Percentiles rank a stretch among this genome's conserved stretches.
Conservation (phyloP, 2,329 filamentous ascomycete genomes). For the Cadophora gregata region DNA sequence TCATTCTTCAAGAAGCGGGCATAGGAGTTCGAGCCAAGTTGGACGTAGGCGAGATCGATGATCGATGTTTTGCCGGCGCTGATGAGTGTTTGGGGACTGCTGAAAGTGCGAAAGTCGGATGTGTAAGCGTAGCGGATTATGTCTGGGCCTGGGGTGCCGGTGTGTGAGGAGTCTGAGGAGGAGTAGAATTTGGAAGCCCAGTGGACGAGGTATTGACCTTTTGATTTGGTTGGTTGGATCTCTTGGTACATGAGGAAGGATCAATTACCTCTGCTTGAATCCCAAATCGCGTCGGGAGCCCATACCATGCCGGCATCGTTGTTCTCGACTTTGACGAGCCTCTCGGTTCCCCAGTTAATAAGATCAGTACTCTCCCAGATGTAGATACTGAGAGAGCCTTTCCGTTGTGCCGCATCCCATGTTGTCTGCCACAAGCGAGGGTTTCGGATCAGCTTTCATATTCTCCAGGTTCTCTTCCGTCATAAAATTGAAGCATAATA, state of each 20-base stretch:
- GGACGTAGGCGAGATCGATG: conserved; percentile 63
- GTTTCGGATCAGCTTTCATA: background rate
- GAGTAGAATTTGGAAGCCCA: conserved; percentile 58
- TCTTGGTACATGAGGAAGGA: background rate
- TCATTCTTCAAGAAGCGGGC: conserved; percentile 63
- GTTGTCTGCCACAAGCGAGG: conserved; percentile 47
- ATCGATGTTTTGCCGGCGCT: conserved; percentile 54
- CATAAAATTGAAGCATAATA: too few species aligned
- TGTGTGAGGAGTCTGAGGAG: conserved; percentile 54
- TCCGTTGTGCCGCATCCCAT: conserved; percentile 59
- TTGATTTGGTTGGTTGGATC: background rate
- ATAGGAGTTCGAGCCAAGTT: conserved; percentile 51
- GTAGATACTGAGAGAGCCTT: conserved; percentile 57
- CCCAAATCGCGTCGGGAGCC: conserved; percentile 62
- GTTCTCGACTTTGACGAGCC: conserved; percentile 57
- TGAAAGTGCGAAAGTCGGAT: conserved; percentile 59
- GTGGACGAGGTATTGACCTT: conserved; percentile 52
- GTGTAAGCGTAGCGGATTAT: conserved; percentile 61
- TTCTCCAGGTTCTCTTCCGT: background rate
- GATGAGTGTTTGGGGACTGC: conserved; percentile 56
- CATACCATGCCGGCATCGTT: conserved; percentile 63
- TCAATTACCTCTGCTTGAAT: conserved; percentile 47
- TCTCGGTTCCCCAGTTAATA: conserved; percentile 55
- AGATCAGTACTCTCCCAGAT: conserved; percentile 61
- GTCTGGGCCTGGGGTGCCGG: conserved; percentile 51